These are phyloP conservation scores for Boletus vinaceobasis DNA, from an alignment of 768 basidiomycete genomes.

Conservation along the genomic window DNA sequence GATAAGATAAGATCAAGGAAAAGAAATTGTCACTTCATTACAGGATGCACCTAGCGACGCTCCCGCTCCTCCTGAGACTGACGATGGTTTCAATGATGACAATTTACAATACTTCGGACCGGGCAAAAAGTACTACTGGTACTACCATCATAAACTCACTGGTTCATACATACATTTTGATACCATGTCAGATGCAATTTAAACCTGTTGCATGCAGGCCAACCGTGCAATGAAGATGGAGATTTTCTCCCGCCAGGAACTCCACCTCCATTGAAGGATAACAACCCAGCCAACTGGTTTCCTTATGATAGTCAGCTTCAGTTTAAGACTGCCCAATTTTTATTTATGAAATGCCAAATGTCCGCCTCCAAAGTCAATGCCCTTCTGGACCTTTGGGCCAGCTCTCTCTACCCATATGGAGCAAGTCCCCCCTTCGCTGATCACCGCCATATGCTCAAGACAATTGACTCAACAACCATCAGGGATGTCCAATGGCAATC, in stretches of 20 bases:
- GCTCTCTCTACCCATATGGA: background rate
- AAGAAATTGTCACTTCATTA: no score
- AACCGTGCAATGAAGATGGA: background rate
- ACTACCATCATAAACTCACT: no score
- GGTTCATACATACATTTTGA: no score
- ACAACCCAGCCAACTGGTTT: background rate
- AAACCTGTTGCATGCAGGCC: background rate
- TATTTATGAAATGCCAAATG: background rate
- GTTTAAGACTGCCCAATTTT: background rate
- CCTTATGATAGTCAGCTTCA: background rate
- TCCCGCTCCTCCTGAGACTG: no score
- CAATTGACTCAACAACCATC: no score
- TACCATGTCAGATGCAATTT: background rate
- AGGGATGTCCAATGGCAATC: no score
- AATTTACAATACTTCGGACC: no score
- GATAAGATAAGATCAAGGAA: no score
- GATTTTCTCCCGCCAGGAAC: background rate
- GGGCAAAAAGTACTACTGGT: no score
- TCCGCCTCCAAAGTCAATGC: background rate
- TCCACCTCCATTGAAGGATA: background rate
- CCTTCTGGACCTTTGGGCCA: background rate
- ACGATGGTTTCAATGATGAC: no score
- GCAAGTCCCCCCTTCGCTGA: background rate
- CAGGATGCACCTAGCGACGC: no score
- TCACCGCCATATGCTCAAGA: no score